Conservation (phyloP, 768 basidiomycete species). For the Artomyces pyxidatus region DNA sequence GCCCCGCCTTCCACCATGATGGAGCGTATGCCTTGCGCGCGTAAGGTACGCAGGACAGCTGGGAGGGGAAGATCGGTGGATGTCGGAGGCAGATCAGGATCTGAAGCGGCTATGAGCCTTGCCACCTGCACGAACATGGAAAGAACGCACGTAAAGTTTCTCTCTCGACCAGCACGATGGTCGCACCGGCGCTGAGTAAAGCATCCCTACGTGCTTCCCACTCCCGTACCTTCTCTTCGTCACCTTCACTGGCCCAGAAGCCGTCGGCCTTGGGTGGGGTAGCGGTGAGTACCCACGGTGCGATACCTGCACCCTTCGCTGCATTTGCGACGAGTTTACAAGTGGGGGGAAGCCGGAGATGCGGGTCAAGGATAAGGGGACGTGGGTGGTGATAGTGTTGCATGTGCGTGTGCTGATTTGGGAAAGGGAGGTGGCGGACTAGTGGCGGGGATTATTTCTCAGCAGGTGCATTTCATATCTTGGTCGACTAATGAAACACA, state of each 20-base stretch:
- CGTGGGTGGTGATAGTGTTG: constrained; percentile 48
- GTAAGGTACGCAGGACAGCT: constrained; percentile 43
- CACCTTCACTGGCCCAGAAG: constrained; percentile 14
- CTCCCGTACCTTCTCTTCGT: constrained; percentile 15
- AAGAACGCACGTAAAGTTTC: constrained; percentile 27
- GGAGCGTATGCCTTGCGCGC: constrained; percentile 49
- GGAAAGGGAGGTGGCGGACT: constrained; percentile 51
- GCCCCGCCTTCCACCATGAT: constrained; percentile 98
- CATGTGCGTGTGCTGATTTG: constrained; percentile 18
- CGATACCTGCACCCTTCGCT: constrained; percentile 44
- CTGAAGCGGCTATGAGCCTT: neutral
- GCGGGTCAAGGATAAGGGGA: constrained; percentile 78
- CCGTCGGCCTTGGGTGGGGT: constrained; percentile 18
- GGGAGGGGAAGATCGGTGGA: constrained; percentile 37
- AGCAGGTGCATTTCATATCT: neutral
- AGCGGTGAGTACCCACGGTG: constrained; percentile 67
- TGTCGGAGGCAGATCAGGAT: constrained; percentile 7
- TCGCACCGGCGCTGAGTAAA: constrained; percentile 62
- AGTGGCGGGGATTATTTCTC: neutral
- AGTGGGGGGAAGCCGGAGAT: constrained; percentile 52
- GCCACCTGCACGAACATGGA: neutral
- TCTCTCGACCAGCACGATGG: constrained; percentile 43
- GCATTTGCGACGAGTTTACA: constrained; percentile 71
- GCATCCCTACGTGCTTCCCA: constrained; percentile 28
- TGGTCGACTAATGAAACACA: constrained; percentile 25